A percentile compares a stretch with the other conserved stretches of the same genome.
phyloP scores from a whole-genome alignment of 495 filamentous ascomycete species.

The Talaromyces adpressus region DNA sequence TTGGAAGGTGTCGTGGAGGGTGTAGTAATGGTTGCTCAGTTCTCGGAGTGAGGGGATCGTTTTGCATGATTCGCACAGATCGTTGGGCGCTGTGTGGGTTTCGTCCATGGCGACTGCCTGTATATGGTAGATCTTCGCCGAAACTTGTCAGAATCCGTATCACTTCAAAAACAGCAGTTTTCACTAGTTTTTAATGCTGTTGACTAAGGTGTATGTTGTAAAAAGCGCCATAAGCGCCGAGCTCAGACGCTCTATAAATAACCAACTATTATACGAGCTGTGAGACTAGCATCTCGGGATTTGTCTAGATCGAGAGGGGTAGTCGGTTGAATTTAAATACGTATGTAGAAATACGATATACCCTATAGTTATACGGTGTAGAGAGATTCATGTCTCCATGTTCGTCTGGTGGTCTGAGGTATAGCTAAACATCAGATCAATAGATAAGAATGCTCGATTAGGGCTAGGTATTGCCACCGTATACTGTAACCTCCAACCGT shows the following conservation, averaged over 20 bases:
- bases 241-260: constrained; percentile 3
- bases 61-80: neutral
- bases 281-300: neutral
- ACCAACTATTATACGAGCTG: neutral
- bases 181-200: no score
- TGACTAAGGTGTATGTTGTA: neutral
- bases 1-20: neutral
- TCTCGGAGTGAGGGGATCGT: neutral
- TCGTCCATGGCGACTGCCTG: neutral
- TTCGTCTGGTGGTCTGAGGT: neutral
- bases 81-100: neutral
- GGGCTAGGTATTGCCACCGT: neutral
- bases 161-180: no score
- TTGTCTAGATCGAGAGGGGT: neutral
- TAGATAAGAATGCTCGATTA: neutral
- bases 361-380: neutral
- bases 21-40: neutral
- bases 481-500: neutral
- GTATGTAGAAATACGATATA: neutral
- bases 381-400: neutral
- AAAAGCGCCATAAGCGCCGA: neutral
- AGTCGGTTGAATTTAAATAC: neutral
- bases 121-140: neutral
- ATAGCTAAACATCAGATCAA: neutral
- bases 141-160: neutral